phyloP scores from a whole-genome alignment of 169 alveolate genomes.

The Cryptosporidium sp. region DNA sequence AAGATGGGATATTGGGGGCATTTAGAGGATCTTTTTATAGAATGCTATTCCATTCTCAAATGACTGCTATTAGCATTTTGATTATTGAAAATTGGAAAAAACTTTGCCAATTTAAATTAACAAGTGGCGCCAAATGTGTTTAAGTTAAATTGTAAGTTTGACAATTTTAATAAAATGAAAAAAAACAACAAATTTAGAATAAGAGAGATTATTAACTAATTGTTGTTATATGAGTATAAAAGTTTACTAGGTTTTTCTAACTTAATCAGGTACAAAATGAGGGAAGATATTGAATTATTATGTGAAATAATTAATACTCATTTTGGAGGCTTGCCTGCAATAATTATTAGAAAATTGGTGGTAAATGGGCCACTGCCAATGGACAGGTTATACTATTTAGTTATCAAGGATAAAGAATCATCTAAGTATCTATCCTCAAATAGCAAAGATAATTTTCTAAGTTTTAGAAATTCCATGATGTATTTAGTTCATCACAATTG shows the following conservation, averaged over 20 bases:
- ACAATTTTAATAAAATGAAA: background rate
- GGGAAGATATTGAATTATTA: constrained; percentile 61
- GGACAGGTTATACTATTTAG: constrained; percentile 33
- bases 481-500: constrained; percentile 40
- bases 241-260: no score
- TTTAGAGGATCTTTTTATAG: constrained; percentile 11
- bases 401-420: constrained; percentile 8
- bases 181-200: background rate
- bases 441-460: constrained; percentile 17
- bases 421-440: constrained; percentile 3
- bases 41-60: constrained; percentile 16
- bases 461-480: constrained; percentile 50
- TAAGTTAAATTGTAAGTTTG: background rate
- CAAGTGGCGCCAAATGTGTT: background rate
- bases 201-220: background rate
- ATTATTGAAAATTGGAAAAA: background rate
- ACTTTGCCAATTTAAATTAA: background rate
- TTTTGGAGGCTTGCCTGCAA: constrained; percentile 50
- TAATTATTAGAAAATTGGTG: constrained; percentile 27
- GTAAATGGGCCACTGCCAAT: constrained; percentile 48
- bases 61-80: background rate
- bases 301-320: constrained; percentile 45
- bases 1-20: background rate
- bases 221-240: background rate
- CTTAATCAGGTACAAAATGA: constrained; percentile 10